Percentiles rank a stretch among this genome's conserved stretches.
Conservation (phyloP, 1,284 basidiomycete species). For the Puccinia horiana region DNA sequence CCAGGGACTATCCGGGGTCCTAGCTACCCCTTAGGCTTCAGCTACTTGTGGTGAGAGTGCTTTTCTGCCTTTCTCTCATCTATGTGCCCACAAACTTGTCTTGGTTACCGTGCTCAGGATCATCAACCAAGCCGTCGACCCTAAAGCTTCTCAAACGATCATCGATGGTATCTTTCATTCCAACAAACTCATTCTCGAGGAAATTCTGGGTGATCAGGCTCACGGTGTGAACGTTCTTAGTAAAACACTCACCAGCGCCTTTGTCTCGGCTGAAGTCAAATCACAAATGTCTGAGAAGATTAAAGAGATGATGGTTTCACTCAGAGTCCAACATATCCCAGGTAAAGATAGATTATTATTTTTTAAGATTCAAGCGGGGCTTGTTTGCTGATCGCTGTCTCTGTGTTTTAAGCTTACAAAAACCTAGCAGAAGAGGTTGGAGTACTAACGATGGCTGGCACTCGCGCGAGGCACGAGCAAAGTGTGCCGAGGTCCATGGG, state of each 20-base stretch:
- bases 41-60: no score
- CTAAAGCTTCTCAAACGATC: conserved; percentile 56
- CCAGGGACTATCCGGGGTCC: neutral
- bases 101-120: conserved; percentile 83
- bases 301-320: conserved; percentile 52
- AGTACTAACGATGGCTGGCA: neutral
- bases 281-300: conserved; percentile 68
- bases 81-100: conserved; percentile 97
- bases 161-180: conserved; percentile 63
- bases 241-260: conserved; percentile 83
- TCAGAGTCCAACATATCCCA: conserved; percentile 56
- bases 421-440: conserved; percentile 38
- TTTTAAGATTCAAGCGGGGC: neutral
- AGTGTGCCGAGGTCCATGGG: no score
- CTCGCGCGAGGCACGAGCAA: no score
- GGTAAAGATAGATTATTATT: conserved; percentile 58
- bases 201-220: conserved; percentile 89
- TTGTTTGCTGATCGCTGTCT: neutral
- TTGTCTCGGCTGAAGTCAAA: conserved; percentile 69
- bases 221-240: conserved; percentile 94
- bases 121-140: conserved; percentile 58
- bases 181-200: conserved; percentile 84
- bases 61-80: conserved; percentile 91
- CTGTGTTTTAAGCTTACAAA: conserved; percentile 25
- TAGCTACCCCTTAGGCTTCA: neutral